A percentile compares a stretch with the other conserved stretches of the same genome.
phyloP scores from a whole-genome alignment of 495 filamentous ascomycete genomes.

The Podospora didyma region DNA sequence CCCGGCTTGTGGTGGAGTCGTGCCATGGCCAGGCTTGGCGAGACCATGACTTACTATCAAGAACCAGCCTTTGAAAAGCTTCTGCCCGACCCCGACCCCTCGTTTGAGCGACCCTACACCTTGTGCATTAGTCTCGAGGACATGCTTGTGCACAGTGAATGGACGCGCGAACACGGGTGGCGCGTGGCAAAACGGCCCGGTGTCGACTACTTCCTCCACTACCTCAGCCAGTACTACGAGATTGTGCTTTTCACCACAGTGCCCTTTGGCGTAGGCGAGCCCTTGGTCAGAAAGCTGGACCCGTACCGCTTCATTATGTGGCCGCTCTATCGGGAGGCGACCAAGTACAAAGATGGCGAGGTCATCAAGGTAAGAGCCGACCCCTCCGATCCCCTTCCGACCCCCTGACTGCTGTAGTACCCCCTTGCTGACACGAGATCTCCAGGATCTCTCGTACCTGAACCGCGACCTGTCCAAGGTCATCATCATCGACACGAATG shows the following conservation, averaged over 20 bases:
- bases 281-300: slow-evolving; percentile 87
- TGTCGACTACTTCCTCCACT: slow-evolving; percentile 94
- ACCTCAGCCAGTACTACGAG: slow-evolving; percentile 96
- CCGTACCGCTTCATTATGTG: slow-evolving; percentile 95
- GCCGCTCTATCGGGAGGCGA: slow-evolving; percentile 92
- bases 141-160: slow-evolving; percentile 87
- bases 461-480: slow-evolving; percentile 94
- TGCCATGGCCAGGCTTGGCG: slow-evolving; percentile 64
- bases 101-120: slow-evolving; percentile 83
- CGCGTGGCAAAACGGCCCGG: slow-evolving; percentile 92
- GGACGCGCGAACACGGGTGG: slow-evolving; percentile 92
- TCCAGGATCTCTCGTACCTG: slow-evolving; percentile 86
- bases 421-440: slow-evolving; percentile 4
- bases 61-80: slow-evolving; percentile 94
- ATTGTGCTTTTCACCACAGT: slow-evolving; percentile 90
- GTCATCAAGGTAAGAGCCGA: slow-evolving; percentile 79
- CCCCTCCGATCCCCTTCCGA: too few species aligned
- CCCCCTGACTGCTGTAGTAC: neutral
- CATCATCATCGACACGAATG: slow-evolving; percentile 83
- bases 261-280: slow-evolving; percentile 75
- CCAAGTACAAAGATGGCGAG: slow-evolving; percentile 89
- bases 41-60: slow-evolving; percentile 83
- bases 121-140: slow-evolving; percentile 91
- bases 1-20: slow-evolving; percentile 70
- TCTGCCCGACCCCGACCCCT: slow-evolving; percentile 81